phyloP scores from a whole-genome alignment of 1,284 basidiomycete genomes.

The Phellinidium pouzarii region DNA sequence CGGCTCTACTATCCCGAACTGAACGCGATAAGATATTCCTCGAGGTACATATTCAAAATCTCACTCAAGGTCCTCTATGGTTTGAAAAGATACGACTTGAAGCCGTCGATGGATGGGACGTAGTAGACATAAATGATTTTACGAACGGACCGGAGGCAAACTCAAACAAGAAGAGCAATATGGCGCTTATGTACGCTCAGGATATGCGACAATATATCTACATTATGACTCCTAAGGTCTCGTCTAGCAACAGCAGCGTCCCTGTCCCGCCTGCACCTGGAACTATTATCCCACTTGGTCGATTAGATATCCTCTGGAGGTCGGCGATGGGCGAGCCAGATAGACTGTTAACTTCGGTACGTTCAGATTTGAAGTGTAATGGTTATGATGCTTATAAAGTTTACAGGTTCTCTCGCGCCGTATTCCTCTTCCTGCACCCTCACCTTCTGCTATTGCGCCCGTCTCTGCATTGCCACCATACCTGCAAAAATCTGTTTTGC shows the following conservation, averaged over 20 bases:
- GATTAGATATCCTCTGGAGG: conserved; percentile 78
- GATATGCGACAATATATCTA: conserved; percentile 83
- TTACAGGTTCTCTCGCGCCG: conserved; percentile 61
- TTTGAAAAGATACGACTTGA: conserved; percentile 74
- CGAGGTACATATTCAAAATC: conserved; percentile 84
- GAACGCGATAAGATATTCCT: conserved; percentile 79
- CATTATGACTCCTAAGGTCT: conserved; percentile 52
- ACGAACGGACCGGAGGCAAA: conserved; percentile 19
- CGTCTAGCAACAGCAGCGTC: conserved; percentile 32
- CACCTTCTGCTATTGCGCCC: conserved; percentile 29
- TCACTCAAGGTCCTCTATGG: conserved; percentile 68
- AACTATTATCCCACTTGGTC: conserved; percentile 65
- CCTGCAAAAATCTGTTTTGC: conserved; percentile 47
- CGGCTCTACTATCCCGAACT: conserved; percentile 49
- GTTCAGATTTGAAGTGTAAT: conserved; percentile 17
- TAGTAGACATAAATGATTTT: conserved; percentile 42
- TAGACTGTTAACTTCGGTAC: conserved; percentile 67
- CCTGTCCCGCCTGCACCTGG: conserved; percentile 55
- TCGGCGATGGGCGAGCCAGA: conserved; percentile 78
- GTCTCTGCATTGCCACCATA: conserved; percentile 66
- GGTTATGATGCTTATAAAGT: neutral
- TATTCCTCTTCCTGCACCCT: conserved; percentile 45
- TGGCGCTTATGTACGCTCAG: conserved; percentile 70
- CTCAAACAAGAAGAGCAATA: conserved; percentile 34
- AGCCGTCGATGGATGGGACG: conserved; percentile 63